phyloP scores from a whole-genome alignment of 352 stramenopile genomes.

The Phytophthora pseudosyringae region DNA sequence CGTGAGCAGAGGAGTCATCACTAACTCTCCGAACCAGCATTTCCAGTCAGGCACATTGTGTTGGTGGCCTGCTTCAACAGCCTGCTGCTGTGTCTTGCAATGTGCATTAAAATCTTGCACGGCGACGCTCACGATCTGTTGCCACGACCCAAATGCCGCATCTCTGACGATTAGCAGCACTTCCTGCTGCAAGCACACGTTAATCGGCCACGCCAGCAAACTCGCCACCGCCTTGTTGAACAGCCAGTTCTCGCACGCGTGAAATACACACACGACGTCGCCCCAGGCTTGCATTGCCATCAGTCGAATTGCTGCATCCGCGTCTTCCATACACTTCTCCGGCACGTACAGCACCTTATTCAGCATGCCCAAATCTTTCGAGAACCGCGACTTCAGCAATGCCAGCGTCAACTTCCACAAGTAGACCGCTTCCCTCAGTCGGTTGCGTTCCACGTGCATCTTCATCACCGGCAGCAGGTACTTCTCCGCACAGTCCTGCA shows the following conservation, averaged over 20 bases:
- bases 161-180: conserved; percentile 55
- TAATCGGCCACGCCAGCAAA: conserved; percentile 56
- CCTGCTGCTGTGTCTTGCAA: conserved; percentile 25
- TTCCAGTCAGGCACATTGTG: conserved; percentile 58
- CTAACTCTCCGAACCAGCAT: conserved; percentile 59
- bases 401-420: conserved; percentile 67
- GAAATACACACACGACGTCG: conserved; percentile 57
- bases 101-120: conserved; percentile 63
- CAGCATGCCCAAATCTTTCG: conserved; percentile 48
- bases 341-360: conserved; percentile 65
- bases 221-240: conserved; percentile 62
- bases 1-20: conserved; percentile 40
- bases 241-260: conserved; percentile 52
- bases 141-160: conserved; percentile 57
- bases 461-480: conserved; percentile 70
- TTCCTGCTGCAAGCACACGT: conserved; percentile 58
- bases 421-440: conserved; percentile 50
- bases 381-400: conserved; percentile 49
- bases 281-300: conserved; percentile 62
- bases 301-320: conserved; percentile 51
- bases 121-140: conserved; percentile 44
- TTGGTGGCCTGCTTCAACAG: conserved; percentile 30
- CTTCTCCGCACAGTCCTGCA: conserved; percentile 50
- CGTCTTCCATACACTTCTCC: conserved; percentile 57
- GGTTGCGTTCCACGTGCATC: conserved; percentile 47